Base-by-base conservation (phyloP, 768 basidiomycete genomes). In the Boletus sp. region DNA sequence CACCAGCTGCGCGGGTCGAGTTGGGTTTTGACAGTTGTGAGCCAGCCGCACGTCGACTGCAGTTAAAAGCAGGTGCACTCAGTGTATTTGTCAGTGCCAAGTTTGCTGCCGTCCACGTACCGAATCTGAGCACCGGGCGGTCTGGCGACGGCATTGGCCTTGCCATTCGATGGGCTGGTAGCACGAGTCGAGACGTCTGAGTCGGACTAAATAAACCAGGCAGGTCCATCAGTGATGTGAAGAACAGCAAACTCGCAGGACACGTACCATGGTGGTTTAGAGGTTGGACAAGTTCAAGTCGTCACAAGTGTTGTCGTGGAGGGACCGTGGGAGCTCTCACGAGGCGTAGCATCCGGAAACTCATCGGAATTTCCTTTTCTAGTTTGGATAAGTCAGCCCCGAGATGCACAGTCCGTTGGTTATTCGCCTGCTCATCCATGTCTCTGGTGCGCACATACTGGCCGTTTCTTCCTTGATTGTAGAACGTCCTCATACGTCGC, bases 1-100 rank as follows among this genome's bases (percentile, higher is more conserved):
- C 93, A 39, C 96, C 94, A 27, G 95, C 93, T 38, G 93, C 87
- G 54, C 95, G 87, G 30, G 87, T 72, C 1, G 93, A 95, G 69
- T 93, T 94, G 25, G 94, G 93, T 71, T 81, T 84, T 45, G 86
- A 67, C 7, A 72, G 85, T 59, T 86, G 85, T 47, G 76, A 66
- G 40, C 80, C 82, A 56, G 82, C 80, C 60, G 90, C 89, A 62
- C 91, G 81, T 71, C 90, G 85, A 63, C 90, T 93, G 54, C 29
- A 32, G 15, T 11, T 29, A 34, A 42, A 17, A 32, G 53, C 9
- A 32, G 41, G 29, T 30, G 0, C 43, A 27, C 13, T 58, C 34
- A 33, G 54, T 4, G 23, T 7, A 42, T 32, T 44, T 11, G 17
- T 54, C 19, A 47, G 7, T 5, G 23, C 43, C 13, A 27, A 42